Conservation (phyloP, 2,329 filamentous ascomycete species). For the Tolypocladium nubicola region DNA sequence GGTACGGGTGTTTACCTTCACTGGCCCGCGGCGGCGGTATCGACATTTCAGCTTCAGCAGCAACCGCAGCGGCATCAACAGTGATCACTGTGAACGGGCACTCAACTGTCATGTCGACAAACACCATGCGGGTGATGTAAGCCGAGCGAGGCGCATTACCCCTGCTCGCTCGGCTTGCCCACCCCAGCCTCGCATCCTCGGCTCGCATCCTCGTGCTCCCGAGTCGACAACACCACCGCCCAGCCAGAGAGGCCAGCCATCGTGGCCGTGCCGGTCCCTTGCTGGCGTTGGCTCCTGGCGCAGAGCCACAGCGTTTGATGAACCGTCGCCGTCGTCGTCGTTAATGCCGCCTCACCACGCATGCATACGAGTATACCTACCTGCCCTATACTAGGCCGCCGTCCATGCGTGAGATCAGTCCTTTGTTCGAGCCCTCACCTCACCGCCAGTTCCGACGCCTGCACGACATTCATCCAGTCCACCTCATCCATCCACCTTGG, state of each 20-base stretch:
- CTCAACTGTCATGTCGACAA: no score
- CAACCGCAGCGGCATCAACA: no score
- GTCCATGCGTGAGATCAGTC: neutral
- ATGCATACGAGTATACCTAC: no score
- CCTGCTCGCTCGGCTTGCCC: no score
- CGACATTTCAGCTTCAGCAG: no score
- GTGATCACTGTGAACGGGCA: no score
- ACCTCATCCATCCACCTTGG: neutral
- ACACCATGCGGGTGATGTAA: no score
- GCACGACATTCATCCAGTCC: neutral
- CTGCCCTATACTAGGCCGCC: neutral
- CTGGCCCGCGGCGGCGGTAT: no score
- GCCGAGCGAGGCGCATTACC: no score
- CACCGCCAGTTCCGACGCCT: neutral
- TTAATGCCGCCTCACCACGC: neutral
- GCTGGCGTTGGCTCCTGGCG: neutral
- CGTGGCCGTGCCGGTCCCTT: neutral
- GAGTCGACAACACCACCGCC: neutral
- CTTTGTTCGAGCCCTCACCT: neutral
- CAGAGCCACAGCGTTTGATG: neutral
- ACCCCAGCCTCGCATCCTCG: neutral
- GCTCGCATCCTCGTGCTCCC: neutral
- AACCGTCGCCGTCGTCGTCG: neutral
- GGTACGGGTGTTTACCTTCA: no score
- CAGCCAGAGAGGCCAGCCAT: neutral